phyloP scores from a whole-genome alignment of 148 eudicot genomes.

The Cornus suecica region DNA sequence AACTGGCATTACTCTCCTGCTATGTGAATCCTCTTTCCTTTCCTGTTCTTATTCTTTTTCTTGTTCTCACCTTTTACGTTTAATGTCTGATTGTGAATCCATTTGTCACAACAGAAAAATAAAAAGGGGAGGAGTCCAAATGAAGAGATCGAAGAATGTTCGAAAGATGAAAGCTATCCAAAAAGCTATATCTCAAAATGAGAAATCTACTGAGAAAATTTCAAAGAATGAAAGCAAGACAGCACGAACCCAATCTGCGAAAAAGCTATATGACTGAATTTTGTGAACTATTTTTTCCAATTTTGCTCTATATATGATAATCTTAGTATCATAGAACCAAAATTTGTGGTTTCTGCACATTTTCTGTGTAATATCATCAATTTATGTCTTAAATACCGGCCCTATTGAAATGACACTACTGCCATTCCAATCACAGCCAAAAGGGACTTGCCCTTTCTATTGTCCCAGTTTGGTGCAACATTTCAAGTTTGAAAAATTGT shows the following conservation, averaged over 20 bases:
- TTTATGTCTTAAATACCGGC: not conserved
- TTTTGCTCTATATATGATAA: not conserved
- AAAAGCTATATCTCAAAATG: conserved; percentile 70
- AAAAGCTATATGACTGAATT: conserved; percentile 67
- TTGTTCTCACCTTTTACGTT: not conserved
- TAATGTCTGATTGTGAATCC: not conserved
- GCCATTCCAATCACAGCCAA: not conserved
- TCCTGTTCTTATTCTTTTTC: not conserved
- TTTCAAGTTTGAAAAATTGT: no score
- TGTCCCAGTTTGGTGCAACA: no score
- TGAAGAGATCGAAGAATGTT: conserved; percentile 85
- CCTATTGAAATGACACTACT: not conserved
- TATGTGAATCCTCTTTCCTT: not conserved
- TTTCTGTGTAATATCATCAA: not conserved
- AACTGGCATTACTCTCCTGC: not conserved
- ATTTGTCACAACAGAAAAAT: conserved; percentile 41
- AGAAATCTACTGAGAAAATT: conserved; percentile 46
- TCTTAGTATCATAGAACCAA: not conserved
- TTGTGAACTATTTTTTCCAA: not conserved
- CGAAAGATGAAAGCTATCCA: conserved; percentile 82
- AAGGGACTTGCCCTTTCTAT: no score
- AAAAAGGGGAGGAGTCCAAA: conserved; percentile 69
- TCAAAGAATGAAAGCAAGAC: conserved; percentile 68
- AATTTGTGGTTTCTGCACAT: not conserved
- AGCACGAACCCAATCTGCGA: conserved; percentile 59